Evolutionary conservation across 495 filamentous ascomycete species (phyloP), one percentile per base, ranked within the genome.

Genomic region (Neurospora sp.): DNA sequence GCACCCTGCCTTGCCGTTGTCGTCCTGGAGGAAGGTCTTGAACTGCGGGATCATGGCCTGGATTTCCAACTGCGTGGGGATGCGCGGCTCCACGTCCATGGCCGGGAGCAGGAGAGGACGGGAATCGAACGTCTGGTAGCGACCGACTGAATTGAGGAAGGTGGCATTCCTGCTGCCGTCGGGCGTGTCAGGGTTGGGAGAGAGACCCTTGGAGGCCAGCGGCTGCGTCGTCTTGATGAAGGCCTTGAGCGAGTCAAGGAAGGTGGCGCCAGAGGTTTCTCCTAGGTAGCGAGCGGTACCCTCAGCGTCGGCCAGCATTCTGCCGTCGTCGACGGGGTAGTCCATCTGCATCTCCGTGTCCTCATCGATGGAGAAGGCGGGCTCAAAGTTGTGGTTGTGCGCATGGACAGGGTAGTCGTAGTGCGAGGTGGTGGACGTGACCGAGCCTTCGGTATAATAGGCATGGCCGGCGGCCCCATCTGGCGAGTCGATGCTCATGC

Each of bases 121-220:
- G 1, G 83, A 84, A 71, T 84, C 82, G 68, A 74, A 76, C 5
- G 83, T 83, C 70, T 84, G 81, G 68, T 83, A 84, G 12, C 74
- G 75, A 38, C 83, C 83, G 6, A 78, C 59, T n/a, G 77, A 75
- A 0, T 72, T 31, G 9, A 80, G 70, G 39, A 81, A 82, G 31
- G 73, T 74, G 6, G 53, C 53, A 65, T 65, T 37, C 27, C 27
- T 65, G 53, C 12, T 65, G 53, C 53, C 53, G 53, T 65, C 53
- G 53, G 53, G 53, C 14, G 53, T 65, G 27, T 65, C 53, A 7
- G 53, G 53, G 12, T 65, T 65, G 53, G 16, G 53, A 48, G 41
- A 45, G 69, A 8, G 70, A 39, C 53, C 69, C 27, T 73, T 53
- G 69, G 70, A 74, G 37, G 74, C 70, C 8, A 79, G 74, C 17